Evolutionary conservation across 106 monocot genomes (phyloP), one percentile per base, ranked within the genome.

Genomic region (Acorus gramineus): DNA sequence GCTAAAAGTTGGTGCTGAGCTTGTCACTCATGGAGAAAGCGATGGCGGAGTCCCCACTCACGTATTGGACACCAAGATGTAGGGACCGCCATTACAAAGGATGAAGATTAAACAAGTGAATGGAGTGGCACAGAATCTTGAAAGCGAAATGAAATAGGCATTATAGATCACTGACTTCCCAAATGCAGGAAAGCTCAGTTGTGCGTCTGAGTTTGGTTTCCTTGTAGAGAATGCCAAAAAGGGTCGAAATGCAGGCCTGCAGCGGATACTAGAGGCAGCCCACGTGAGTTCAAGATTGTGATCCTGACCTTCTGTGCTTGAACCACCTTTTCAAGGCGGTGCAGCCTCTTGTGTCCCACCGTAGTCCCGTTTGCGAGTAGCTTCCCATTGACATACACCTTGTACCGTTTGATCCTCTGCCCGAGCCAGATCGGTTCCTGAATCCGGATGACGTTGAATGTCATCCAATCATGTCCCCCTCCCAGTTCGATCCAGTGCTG

Each of bases 201-300:
- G 28, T 0, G 28, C 1, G 28, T 28, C 28, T 28, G 28, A 28
- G 28, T 28, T 28, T 52, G 55, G 9, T 66, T 44, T 3, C 42
- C 56, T 48, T 49, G 49, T 42, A 42, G 5, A 5, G 55, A 55
- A 2, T 61, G 13, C 66, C 66, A 59, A 28, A 62, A 85, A 3
- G 93, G 93, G 62, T 94, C 93, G 42, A 73, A 80, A 59, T 94
- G 89, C 8, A 89, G 77, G 44, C 93, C 89, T 50, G 89, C 73
- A 4, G 64, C 74, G 0, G 84, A 82, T 4, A 94, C 11, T 54
- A 94, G 71, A 3, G 93, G 89, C 54, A 75, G 66, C 2, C 73
- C 81, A 7, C 79, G 58, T n/a, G 79, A 84, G 65, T 60, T 51
- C 11, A 53, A 8, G 53, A 94, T 75, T 47, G 67, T 59, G 6